Evolutionary conservation across 768 basidiomycete genomes (phyloP).

Genomic region (Imleria badia): DNA sequence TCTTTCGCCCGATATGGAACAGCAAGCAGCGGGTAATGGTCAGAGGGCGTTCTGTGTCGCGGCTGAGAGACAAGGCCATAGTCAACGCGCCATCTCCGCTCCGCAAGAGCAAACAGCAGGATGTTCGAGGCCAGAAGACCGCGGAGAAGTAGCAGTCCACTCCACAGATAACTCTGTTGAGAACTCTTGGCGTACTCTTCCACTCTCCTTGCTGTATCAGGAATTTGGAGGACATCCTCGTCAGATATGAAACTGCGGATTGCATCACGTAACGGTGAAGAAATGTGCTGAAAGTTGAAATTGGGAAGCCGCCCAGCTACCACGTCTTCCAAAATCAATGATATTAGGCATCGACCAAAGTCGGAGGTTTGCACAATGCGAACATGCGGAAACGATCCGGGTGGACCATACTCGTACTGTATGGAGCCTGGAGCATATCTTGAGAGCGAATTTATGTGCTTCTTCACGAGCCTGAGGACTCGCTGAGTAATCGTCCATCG

Average conservation of each 20-base stretch:
- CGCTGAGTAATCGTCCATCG: neutral
- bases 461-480: neutral
- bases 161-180: neutral
- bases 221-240: neutral
- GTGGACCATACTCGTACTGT: neutral
- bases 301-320: neutral
- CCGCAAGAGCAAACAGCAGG: neutral
- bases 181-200: neutral
- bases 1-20: slow-evolving; percentile 24
- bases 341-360: neutral
- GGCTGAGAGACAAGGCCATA: no score
- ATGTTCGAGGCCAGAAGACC: neutral
- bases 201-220: neutral
- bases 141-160: neutral
- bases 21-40: neutral
- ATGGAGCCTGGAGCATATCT: neutral
- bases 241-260: neutral
- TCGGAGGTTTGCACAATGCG: neutral
- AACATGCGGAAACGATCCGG: neutral
- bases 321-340: neutral
- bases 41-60: no score
- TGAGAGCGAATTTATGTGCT: neutral
- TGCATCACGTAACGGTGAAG: neutral
- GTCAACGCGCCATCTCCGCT: neutral
- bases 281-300: neutral